Conservation (phyloP, 2,329 filamentous ascomycete genomes). For the Pseudogymnoascus sp. region DNA sequence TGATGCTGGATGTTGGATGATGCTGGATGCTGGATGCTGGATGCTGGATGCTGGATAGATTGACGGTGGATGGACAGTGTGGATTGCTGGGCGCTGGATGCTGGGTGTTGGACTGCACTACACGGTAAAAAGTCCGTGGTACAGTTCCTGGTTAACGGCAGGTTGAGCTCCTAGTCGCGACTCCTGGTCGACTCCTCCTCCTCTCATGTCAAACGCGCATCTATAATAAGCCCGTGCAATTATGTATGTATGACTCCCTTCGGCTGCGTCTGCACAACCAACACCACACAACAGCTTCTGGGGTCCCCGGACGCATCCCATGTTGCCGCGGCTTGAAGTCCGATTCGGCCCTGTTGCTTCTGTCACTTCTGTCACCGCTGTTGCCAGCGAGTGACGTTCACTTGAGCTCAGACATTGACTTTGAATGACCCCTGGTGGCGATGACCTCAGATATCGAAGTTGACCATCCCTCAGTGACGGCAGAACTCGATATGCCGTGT, state of each 20-base stretch:
- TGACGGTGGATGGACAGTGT: neutral
- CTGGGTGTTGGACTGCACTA: neutral
- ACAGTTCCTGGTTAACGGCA: constrained; percentile 11
- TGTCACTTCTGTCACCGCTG: neutral
- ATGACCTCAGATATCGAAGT: neutral
- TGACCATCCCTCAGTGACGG: neutral
- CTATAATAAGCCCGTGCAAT: constrained; percentile 10
- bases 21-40: neutral
- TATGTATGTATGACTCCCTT: neutral
- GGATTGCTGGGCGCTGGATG: neutral
- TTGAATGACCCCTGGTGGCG: neutral
- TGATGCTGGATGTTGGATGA: neutral
- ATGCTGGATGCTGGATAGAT: neutral
- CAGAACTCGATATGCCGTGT: neutral
- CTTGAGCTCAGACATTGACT: constrained; percentile 7
- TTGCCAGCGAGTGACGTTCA: neutral
- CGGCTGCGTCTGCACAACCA: neutral
- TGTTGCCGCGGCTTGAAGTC: constrained; percentile 7
- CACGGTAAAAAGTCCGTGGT: neutral
- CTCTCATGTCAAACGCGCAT: constrained; percentile 3
- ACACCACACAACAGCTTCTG: neutral
- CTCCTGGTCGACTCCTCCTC: neutral
- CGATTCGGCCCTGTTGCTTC: neutral
- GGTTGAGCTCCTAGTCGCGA: neutral
- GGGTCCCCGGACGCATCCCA: constrained; percentile 5